Evolutionary conservation across 257 asterid species (phyloP).

Genomic region (Plectranthus barbatus): DNA sequence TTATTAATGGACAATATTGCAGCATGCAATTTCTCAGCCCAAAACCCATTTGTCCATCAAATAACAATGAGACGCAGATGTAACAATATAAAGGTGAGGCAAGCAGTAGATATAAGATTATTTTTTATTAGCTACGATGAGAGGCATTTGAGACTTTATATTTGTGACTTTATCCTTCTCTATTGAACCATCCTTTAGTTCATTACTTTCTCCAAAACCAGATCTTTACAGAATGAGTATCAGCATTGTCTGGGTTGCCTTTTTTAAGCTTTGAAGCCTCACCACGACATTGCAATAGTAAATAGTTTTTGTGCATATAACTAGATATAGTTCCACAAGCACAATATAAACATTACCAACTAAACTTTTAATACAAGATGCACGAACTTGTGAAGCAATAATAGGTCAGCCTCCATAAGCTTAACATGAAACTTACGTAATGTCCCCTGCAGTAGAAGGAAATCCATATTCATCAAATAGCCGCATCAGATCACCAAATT

Average conservation of each 20-base stretch:
- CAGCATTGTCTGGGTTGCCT: neutral
- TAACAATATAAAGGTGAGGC: neutral
- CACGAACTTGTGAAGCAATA: neutral
- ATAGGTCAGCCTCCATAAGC: neutral
- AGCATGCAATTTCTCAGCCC: neutral
- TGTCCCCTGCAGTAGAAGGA: conserved; percentile 99
- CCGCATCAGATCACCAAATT: conserved; percentile 96
- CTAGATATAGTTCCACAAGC: neutral
- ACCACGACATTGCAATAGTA: neutral
- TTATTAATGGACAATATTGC: neutral
- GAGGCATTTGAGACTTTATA: neutral
- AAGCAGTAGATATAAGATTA: neutral
- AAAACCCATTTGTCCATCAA: neutral
- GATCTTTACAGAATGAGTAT: neutral
- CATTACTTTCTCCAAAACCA: neutral
- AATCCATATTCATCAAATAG: conserved; percentile 98
- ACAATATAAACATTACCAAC: neutral
- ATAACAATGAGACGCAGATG: neutral
- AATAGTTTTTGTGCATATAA: neutral
- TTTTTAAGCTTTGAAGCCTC: neutral
- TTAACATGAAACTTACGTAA: conserved; percentile 57
- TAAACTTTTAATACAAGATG: neutral
- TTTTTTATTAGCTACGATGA: neutral
- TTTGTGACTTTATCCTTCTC: neutral
- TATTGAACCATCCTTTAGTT: neutral